Conservation (phyloP, 345 rosid species). For the Eucalyptus curtisii region DNA sequence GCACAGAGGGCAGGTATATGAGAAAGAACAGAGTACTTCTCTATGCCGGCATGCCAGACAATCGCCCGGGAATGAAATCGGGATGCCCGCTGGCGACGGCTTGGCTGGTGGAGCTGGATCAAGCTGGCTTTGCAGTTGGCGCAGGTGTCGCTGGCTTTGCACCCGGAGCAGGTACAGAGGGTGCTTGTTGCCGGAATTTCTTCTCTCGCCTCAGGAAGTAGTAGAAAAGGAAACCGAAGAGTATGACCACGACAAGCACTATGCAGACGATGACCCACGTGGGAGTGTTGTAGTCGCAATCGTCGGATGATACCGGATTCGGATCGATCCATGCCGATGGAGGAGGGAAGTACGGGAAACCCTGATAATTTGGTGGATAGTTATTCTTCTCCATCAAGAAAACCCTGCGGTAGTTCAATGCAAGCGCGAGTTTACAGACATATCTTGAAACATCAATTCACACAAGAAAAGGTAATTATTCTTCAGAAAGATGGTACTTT, state of each 20-base stretch:
- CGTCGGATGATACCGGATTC: not conserved
- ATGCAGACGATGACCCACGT: not conserved
- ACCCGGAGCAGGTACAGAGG: not conserved
- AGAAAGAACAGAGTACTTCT: not conserved
- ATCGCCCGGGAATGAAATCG: not conserved
- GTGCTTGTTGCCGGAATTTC: not conserved
- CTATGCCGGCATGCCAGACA: not conserved
- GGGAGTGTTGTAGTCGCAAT: not conserved
- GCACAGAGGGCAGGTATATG: not conserved
- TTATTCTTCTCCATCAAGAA: not conserved
- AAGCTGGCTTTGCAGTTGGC: not conserved
- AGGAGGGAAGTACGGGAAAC: not conserved
- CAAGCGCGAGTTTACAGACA: not conserved
- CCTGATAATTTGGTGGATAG: not conserved
- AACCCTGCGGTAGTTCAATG: too few species aligned
- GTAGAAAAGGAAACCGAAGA: not conserved
- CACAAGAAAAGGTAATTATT: not conserved
- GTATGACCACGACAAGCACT: not conserved
- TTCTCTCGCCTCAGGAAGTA: not conserved
- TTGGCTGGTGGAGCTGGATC: not conserved
- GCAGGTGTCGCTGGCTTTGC: not conserved
- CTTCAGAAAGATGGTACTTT: not conserved
- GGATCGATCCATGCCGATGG: not conserved
- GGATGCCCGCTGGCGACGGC: not conserved
- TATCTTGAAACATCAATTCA: not conserved